Conservation (phyloP, 495 filamentous ascomycete genomes). For the Hypoxylon perforatum region DNA sequence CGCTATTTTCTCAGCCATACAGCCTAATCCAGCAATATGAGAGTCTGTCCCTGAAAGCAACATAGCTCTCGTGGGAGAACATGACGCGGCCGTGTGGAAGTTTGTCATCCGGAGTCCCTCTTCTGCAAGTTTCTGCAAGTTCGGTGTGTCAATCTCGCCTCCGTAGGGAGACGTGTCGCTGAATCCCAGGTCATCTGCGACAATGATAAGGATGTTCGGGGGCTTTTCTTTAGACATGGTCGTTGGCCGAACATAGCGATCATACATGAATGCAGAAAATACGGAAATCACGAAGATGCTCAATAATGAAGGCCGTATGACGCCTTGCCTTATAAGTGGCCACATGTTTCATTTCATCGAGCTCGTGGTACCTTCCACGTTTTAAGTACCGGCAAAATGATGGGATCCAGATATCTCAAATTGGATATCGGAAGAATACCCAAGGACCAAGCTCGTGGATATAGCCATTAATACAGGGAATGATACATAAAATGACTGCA, state of each 20-base stretch:
- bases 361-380: conserved; percentile 16
- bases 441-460: conserved; percentile 19
- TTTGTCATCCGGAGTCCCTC: conserved; percentile 68
- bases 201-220: conserved; percentile 70
- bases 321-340: conserved; percentile 20
- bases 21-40: conserved; percentile 59
- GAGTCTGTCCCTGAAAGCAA: conserved; percentile 62
- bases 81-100: conserved; percentile 71
- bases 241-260: conserved; percentile 16
- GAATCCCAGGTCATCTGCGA: conserved; percentile 73
- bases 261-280: conserved; percentile 28
- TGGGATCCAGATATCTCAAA: conserved; percentile 6
- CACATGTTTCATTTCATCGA: conserved; percentile 18
- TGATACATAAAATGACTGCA: too few species aligned
- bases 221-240: conserved; percentile 34
- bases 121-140: conserved; percentile 65
- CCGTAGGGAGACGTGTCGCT: conserved; percentile 70
- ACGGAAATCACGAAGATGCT: conserved; percentile 19
- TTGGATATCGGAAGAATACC: conserved; percentile 35
- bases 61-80: conserved; percentile 71
- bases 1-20: conserved; percentile 51
- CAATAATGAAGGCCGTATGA: conserved; percentile 10
- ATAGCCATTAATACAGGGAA: conserved; percentile 28
- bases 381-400: conserved; percentile 32
- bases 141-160: conserved; percentile 69